phyloP scores from a whole-genome alignment of 148 eudicot genomes.

The Silene conica region DNA sequence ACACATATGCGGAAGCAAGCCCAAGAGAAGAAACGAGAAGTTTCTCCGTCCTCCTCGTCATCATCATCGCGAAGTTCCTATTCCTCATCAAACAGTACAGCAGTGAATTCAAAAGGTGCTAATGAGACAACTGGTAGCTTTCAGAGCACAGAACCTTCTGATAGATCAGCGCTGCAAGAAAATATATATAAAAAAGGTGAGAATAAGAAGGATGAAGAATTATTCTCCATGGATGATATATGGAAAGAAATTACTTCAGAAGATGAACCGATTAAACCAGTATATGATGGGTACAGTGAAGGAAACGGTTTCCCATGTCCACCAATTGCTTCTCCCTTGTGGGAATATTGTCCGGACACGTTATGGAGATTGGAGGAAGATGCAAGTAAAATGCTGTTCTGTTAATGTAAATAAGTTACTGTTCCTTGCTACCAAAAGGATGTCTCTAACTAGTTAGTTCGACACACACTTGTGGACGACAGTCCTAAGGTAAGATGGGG shows the following conservation, averaged over 20 bases:
- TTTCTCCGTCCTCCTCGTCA: conserved; percentile 30
- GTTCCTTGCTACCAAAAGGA: conserved; percentile 28
- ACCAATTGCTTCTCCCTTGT: conserved; percentile 48
- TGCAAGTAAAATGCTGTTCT: conserved; percentile 38
- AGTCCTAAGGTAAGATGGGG: neutral
- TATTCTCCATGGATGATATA: conserved; percentile 70
- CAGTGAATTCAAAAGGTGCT: conserved; percentile 22
- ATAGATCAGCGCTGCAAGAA: conserved; percentile 31
- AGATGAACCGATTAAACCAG: conserved; percentile 42
- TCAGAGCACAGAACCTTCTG: conserved; percentile 31
- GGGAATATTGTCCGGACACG: conserved; percentile 58
- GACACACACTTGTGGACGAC: neutral
- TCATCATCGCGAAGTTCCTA: conserved; percentile 30
- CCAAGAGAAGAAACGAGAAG: conserved; percentile 43
- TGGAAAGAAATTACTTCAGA: conserved; percentile 77
- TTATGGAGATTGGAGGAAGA: conserved; percentile 51
- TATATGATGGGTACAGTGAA: conserved; percentile 25
- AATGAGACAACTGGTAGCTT: conserved; percentile 28
- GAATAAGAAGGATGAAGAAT: conserved; percentile 23
- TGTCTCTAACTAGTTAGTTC: conserved; percentile 32
- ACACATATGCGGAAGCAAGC: conserved; percentile 87
- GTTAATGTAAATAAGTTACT: conserved; percentile 22
- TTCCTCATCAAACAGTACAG: conserved; percentile 32
- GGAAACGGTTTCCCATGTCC: conserved; percentile 33
- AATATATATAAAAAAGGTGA: conserved; percentile 22